Percentiles rank a stretch among this genome's conserved stretches.
phyloP scores from a whole-genome alignment of 2,329 filamentous ascomycete genomes.

The Chrysoporthe deuterocubensis region DNA sequence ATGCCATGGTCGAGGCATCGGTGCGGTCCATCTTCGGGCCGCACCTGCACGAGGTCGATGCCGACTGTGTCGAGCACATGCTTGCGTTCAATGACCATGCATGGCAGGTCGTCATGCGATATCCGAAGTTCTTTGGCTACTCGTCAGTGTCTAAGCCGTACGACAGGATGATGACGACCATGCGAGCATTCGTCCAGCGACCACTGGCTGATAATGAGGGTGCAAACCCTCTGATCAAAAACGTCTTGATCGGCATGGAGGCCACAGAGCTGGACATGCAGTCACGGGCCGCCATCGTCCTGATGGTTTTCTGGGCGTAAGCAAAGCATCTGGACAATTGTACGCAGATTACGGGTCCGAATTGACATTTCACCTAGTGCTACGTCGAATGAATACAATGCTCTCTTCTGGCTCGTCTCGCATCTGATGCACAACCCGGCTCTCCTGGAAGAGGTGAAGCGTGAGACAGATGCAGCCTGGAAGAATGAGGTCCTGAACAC shows the following conservation, averaged over 20 bases:
- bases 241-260: slow-evolving; percentile 6
- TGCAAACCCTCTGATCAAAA: neutral
- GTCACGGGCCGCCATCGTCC: slow-evolving; percentile 1
- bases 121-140: neutral
- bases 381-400: slow-evolving; percentile 10
- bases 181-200: slow-evolving; percentile 2
- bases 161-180: slow-evolving; percentile 7
- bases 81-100: slow-evolving; percentile 11
- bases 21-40: slow-evolving; percentile 6
- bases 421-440: slow-evolving; percentile 6
- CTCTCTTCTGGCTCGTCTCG: slow-evolving; percentile 4
- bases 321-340: neutral
- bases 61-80: slow-evolving; percentile 3
- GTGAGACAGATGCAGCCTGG: slow-evolving; percentile 12
- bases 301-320: slow-evolving; percentile 20
- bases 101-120: slow-evolving; percentile 11
- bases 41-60: slow-evolving; percentile 12
- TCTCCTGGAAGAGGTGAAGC: slow-evolving; percentile 1
- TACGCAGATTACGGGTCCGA: neutral
- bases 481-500: neutral
- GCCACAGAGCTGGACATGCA: neutral
- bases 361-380: neutral
- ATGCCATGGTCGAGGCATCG: slow-evolving; percentile 5
- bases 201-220: slow-evolving; percentile 2
- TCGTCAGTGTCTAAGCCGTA: neutral